Evolutionary conservation across 306 rosid species (phyloP).

Genomic region (Biancaea sappan): DNA sequence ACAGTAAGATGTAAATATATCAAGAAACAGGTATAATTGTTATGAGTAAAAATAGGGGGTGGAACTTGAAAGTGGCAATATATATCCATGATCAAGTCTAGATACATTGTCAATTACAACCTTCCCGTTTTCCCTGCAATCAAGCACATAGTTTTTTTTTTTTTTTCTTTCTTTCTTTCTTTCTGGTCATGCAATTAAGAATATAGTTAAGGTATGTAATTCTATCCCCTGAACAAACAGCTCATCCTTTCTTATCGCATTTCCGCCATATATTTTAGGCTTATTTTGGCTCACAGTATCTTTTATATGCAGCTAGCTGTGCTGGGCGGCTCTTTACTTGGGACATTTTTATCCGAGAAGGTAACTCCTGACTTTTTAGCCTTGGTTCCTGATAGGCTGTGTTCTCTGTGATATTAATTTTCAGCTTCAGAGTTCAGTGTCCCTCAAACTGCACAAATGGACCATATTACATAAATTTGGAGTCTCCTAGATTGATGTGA

Average conservation of each 20-base stretch:
- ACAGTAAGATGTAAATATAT: not conserved
- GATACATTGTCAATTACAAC: constrained; percentile 1
- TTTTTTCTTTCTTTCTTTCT: too few species aligned
- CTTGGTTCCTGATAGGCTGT: constrained; percentile 18
- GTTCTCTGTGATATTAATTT: constrained; percentile 9
- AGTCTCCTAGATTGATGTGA: not conserved
- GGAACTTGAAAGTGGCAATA: constrained; percentile 10
- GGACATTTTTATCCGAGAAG: constrained; percentile 94
- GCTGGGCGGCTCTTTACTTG: constrained; percentile 89
- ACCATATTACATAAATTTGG: not conserved
- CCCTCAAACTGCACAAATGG: not conserved
- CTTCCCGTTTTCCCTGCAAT: not conserved
- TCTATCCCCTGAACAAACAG: constrained; percentile 20
- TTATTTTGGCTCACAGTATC: not conserved
- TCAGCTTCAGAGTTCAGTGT: constrained; percentile 24
- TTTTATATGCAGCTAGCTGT: constrained; percentile 77
- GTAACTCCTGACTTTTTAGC: constrained; percentile 48
- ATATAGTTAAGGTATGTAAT: not conserved
- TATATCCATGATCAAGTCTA: not conserved
- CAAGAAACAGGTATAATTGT: not conserved
- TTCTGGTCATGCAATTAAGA: not conserved
- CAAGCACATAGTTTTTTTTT: not conserved
- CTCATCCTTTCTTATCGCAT: constrained; percentile 23
- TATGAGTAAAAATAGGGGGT: not conserved
- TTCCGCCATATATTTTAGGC: constrained; percentile 13